Base-by-base conservation (phyloP, 805 yeast genomes). In the Starmerella kuoi region DNA sequence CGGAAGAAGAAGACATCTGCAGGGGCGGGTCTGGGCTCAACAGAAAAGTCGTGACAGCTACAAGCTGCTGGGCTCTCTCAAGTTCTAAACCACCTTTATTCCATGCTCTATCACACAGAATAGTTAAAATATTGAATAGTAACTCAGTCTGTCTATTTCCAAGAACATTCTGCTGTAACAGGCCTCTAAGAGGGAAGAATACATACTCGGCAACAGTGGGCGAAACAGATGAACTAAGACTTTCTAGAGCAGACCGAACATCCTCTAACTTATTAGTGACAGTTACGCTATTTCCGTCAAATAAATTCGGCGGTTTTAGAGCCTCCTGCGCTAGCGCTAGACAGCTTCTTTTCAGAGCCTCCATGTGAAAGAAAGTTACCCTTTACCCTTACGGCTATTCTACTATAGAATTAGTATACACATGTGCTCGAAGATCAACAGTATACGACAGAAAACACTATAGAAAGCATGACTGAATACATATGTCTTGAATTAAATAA, bases 181-280 rank as follows among this genome's bases (percentile, higher is more conserved):
- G 54, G 41, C 69, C 68, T 1, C 75, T 68, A 2, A 79, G 51
- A 0, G 86, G 85, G 11, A 74, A 68, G 56, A 76, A 76, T 1
- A 77, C 65, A 45, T 77, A 76, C 46, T 77, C 81, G 0, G 79
- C 79, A 17, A 77, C 39, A 6, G 15, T 25, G 5, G 47, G 31
- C 2, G 36, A 27, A 9, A 41, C 12, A 2, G 38, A 23, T 9
- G 12, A 4, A 14, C 26, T 12, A n/a, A 20, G 12, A 4, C 26
- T 20, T 11, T 38, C 31, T 15, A 41, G 26, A 5, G 19, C 7
- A 7, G 11, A 19, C 21, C 38, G 20, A 7, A 49, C 19, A 1
- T 15, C 20, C 11, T 41, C 44, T 8, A 49, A 42, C 17, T 30
- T 27, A 12, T 11, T 3, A 1, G 32, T 23, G 4, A 49, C 23